Conservation (phyloP, 129 eudicot genomes). For the Apium graveolens region DNA sequence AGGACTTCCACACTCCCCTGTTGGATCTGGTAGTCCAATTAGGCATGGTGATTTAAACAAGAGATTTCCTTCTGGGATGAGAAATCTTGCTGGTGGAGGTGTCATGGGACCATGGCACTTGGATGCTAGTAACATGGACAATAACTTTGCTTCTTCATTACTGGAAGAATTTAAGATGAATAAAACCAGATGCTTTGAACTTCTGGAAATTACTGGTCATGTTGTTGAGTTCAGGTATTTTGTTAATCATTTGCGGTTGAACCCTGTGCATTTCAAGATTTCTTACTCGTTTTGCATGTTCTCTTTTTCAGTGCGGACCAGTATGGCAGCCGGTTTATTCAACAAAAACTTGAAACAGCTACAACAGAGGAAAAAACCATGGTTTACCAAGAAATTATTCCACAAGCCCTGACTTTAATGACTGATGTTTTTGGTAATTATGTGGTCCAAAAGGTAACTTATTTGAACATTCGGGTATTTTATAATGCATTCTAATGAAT, state of each 20-base stretch:
- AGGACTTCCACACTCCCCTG: slow-evolving; percentile 58
- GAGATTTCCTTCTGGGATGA: slow-evolving; percentile 55
- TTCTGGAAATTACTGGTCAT: slow-evolving; percentile 74
- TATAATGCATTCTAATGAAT: background rate
- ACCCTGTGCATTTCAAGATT: background rate
- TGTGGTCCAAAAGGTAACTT: slow-evolving; percentile 77
- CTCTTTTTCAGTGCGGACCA: slow-evolving; percentile 65
- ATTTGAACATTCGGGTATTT: background rate
- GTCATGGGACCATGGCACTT: slow-evolving; percentile 82
- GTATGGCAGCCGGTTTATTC: slow-evolving; percentile 91
- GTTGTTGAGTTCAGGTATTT: slow-evolving; percentile 94
- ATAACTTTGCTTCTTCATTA: slow-evolving; percentile 56
- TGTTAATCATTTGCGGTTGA: background rate
- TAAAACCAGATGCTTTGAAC: slow-evolving; percentile 88
- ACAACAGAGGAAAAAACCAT: slow-evolving; percentile 74
- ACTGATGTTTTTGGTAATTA: slow-evolving; percentile 95
- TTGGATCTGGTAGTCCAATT: slow-evolving; percentile 83
- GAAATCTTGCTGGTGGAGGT: slow-evolving; percentile 54
- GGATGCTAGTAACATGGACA: slow-evolving; percentile 48
- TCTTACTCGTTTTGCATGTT: background rate
- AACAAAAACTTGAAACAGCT: slow-evolving; percentile 88
- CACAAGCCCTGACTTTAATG: slow-evolving; percentile 82
- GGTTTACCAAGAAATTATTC: slow-evolving; percentile 80
- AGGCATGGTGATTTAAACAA: slow-evolving; percentile 66
- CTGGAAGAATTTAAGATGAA: slow-evolving; percentile 96